Base-by-base conservation (phyloP, 2,329 filamentous ascomycete genomes). In the Lecanicillium sp. region DNA sequence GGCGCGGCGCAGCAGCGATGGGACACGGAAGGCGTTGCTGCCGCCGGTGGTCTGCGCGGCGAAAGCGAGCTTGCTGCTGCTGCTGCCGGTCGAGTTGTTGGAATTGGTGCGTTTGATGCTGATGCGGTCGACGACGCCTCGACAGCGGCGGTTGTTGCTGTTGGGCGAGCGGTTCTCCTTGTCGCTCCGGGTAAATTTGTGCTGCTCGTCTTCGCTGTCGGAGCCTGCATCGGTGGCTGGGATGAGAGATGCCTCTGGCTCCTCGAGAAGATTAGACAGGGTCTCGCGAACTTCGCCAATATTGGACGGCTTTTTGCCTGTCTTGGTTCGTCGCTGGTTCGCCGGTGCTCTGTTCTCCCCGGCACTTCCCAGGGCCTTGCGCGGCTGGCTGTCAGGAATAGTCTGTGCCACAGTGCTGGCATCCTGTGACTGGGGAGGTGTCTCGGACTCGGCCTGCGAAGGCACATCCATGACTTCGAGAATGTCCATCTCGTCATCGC, bases 201-300 rank as follows among this genome's bases (percentile, higher is more conserved):
- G 44, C 5, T 58, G 56, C 9, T 66, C 66, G 10, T 67, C 66
- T 30, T 74, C 71, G 29, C 54, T 57, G 37, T 61, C 59, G 17
- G 58, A 59, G 10, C 49, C 57, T 22, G 42, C 49, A 32, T 57
- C 57, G 3, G 60, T 62, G 12, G 69, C 71, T 3, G 48, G 69
- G 57, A 77, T 65, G 46, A 74, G 50, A 13, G 74, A 71, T 41
- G 58, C 52, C 49, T 64, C 49, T 13, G 77, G 73, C 31, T 84
- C 78, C 17, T 94, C 88, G 13, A 95, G 79, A 9, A 96, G 72
- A 58, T 83, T 85, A 4, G 86, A 94, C 6, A 96, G 67, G 0
- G 85, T 87, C 56, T 90, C 79, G 41, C 87, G 80, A 45, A 96
- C 84, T 53, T 96, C 87, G 19, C 80, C 78, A 9, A 94, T 66